phyloP scores from a whole-genome alignment of 2,329 filamentous ascomycete genomes.

The Pyricularia sp. region DNA sequence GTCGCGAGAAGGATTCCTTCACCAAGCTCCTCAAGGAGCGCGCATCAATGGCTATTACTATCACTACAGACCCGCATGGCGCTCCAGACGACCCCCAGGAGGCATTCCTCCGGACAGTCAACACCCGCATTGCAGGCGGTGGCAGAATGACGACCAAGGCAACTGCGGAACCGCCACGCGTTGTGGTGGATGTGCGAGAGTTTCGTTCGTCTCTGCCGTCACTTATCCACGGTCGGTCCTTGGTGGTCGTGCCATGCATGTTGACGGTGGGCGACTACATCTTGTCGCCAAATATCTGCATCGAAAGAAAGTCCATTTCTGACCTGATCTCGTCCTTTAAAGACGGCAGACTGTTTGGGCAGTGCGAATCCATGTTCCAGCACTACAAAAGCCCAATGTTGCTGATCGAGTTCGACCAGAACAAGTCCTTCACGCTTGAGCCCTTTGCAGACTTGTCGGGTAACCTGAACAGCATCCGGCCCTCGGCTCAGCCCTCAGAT shows the following conservation, averaged over 20 bases:
- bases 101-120: conserved; percentile 86
- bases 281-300: conserved; percentile 79
- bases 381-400: conserved; percentile 87
- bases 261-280: conserved; percentile 96
- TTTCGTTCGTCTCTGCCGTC: conserved; percentile 90
- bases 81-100: conserved; percentile 72
- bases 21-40: conserved; percentile 92
- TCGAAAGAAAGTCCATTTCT: conserved; percentile 88
- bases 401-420: conserved; percentile 94
- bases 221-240: conserved; percentile 78
- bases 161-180: conserved; percentile 77
- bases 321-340: conserved; percentile 89
- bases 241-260: conserved; percentile 88
- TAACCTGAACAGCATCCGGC: conserved; percentile 51
- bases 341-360: conserved; percentile 83
- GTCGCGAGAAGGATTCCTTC: conserved; percentile 95
- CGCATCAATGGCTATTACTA: conserved; percentile 81
- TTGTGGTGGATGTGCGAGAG: conserved; percentile 93
- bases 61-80: conserved; percentile 62
- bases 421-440: conserved; percentile 93
- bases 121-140: conserved; percentile 91
- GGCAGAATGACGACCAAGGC: conserved; percentile 78
- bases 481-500: conserved; percentile 52
- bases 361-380: conserved; percentile 88
- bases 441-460: conserved; percentile 60